A percentile compares a stretch with the other conserved stretches of the same genome.
These are phyloP conservation scores for Camellia lanceoleosa DNA, from an alignment of 148 eudicot genomes.

Conservation along the genomic window DNA sequence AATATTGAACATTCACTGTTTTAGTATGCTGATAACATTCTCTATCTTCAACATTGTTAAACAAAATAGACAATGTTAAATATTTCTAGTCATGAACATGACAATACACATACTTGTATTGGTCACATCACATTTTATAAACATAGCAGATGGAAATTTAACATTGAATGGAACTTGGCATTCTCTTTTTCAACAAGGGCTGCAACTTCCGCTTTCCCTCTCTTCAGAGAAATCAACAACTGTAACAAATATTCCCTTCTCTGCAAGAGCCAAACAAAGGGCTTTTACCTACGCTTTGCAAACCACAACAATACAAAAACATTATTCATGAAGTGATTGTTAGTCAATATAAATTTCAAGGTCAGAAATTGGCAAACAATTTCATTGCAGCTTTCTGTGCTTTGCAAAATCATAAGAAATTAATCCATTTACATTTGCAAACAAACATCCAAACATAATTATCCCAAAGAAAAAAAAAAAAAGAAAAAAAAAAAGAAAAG, in stretches of 20 bases:
- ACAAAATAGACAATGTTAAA: not conserved
- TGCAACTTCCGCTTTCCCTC: constrained; percentile 56
- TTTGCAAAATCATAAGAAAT: not conserved
- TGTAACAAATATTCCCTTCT: constrained; percentile 81
- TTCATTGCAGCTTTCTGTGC: not conserved
- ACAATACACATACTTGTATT: constrained; percentile 42
- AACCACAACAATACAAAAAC: constrained; percentile 2
- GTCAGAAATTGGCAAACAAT: not conserved
- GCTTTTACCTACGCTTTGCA: constrained; percentile 62
- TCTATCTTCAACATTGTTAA: not conserved
- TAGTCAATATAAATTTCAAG: not conserved
- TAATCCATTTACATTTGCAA: not conserved
- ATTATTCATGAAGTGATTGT: not conserved
- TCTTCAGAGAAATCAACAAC: constrained; percentile 68
- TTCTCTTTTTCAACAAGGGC: constrained; percentile 41
- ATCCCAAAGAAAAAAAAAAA: not conserved
- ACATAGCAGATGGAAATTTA: constrained; percentile 57
- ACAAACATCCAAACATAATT: too few species aligned
- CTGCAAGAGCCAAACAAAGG: constrained; percentile 65
- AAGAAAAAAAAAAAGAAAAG: not conserved
- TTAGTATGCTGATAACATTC: not conserved
- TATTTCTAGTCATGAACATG: not conserved
- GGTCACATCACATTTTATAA: constrained; percentile 73
- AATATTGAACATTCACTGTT: not conserved
- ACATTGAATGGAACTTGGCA: constrained; percentile 50